These are phyloP conservation scores for Lactifluus volemus DNA, from an alignment of 768 basidiomycete genomes.

Conservation along the genomic window DNA sequence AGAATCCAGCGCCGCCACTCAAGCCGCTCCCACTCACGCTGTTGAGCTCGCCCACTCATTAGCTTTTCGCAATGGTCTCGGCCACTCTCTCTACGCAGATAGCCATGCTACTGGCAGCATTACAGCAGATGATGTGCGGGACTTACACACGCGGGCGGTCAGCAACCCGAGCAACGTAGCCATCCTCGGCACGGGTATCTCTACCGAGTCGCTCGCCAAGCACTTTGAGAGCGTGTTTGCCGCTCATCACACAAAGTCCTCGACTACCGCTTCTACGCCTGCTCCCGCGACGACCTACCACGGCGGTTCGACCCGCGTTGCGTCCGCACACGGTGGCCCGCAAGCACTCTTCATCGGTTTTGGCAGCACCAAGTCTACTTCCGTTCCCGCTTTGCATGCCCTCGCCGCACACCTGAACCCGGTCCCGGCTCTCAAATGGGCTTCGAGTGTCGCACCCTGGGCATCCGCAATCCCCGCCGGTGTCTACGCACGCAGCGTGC, in stretches of 20 bases:
- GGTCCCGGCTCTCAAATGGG: constrained; percentile 80
- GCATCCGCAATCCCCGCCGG: constrained; percentile 48
- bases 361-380: constrained; percentile 57
- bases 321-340: constrained; percentile 44
- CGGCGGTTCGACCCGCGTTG: constrained; percentile 83
- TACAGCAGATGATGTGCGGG: constrained; percentile 60
- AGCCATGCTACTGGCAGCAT: constrained; percentile 43
- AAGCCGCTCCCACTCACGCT: constrained; percentile 58
- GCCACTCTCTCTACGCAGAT: constrained; percentile 81
- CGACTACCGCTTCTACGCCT: constrained; percentile 31
- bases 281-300: constrained; percentile 45
- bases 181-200: constrained; percentile 82
- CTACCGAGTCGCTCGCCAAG: constrained; percentile 48
- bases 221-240: constrained; percentile 68
- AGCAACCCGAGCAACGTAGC: constrained; percentile 65
- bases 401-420: constrained; percentile 78
- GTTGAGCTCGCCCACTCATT: constrained; percentile 82
- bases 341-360: constrained; percentile 86
- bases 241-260: constrained; percentile 26
- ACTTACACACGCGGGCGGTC: constrained; percentile 67
- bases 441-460: constrained; percentile 60
- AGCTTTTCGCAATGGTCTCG: constrained; percentile 93
- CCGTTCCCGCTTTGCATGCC: constrained; percentile 65
- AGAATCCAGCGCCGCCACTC: constrained; percentile 54
- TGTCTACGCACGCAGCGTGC: constrained; percentile 61